Conservation (phyloP, 352 stramenopile species). For the Hyaloperonospora arabidopsidis region DNA sequence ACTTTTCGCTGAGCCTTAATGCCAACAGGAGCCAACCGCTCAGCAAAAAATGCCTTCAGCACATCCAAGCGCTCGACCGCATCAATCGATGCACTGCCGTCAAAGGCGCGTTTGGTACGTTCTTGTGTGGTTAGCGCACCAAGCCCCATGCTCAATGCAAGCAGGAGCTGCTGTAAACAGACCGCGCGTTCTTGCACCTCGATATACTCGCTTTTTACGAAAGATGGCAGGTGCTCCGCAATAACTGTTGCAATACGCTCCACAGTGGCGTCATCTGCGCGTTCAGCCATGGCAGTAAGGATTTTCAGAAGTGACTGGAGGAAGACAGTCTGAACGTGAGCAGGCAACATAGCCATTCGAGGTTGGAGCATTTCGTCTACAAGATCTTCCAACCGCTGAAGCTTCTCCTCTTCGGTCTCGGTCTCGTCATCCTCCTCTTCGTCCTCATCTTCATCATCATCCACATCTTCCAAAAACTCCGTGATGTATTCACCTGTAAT, state of each 20-base stretch:
- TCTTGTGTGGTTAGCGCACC: conserved; percentile 50
- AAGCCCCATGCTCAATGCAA: conserved; percentile 54
- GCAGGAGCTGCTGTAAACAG: conserved; percentile 66
- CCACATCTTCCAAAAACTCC: conserved; percentile 82
- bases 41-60: conserved; percentile 68
- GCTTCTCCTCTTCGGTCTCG: conserved; percentile 72
- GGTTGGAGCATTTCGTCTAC: conserved; percentile 77
- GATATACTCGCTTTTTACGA: conserved; percentile 87
- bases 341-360: conserved; percentile 70
- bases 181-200: conserved; percentile 94
- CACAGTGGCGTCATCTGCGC: conserved; percentile 70
- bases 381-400: conserved; percentile 80
- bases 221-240: conserved; percentile 74
- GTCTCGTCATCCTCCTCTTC: conserved; percentile 71
- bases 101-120: conserved; percentile 58
- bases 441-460: conserved; percentile 69
- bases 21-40: conserved; percentile 83
- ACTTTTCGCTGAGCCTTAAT: conserved; percentile 90
- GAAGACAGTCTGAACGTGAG: conserved; percentile 90
- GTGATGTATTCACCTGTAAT: conserved; percentile 97
- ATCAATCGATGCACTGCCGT: conserved; percentile 41
- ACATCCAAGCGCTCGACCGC: conserved; percentile 42
- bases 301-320: conserved; percentile 91
- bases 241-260: conserved; percentile 82
- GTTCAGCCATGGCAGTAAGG: conserved; percentile 64